Base-by-base conservation (phyloP, 116 monocot genomes). In the Zostera marina region DNA sequence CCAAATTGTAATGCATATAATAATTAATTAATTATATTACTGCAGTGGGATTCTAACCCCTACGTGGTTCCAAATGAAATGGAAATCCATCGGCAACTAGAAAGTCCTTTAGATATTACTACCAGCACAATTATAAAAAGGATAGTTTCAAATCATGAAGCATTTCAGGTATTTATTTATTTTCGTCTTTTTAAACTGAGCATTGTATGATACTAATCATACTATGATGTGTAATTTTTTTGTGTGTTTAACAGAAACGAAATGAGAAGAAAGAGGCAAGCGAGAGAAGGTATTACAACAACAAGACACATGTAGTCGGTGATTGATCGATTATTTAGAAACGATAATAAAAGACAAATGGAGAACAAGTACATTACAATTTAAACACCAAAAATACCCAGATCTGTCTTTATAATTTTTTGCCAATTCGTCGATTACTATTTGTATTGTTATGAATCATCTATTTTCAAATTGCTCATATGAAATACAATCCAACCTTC, bases 201-300 rank as follows among this genome's bases (percentile, higher is more conserved):
- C 48, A 49, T 4, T 0, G 32, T 32, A 32, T 15, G n/a, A n/a
- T n/a, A n/a, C n/a, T n/a, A n/a, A n/a, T n/a, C n/a, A 21, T 0
- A 9, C 9, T 17, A 10, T 49, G 13, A 32, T 5, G 0, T 32
- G 32, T 32, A 32, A 12, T 11, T 9, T 62, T 1, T 65, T 19
- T 26, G 15, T 13, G 15, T 13, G 21, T 16, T 44, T 56, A 54
- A 12, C 77, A 91, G 91, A 91, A 91, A 76, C 63, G 91, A 52
- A 91, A 91, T 75, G 86, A 85, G 63, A 86, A 77, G 82, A 91
- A 91, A 68, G 91, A 85, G 81, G 78, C 74, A 44, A 91, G 77
- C 54, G 91, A 91, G 63, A 85, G 59, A 74, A 82, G 55, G 57
- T 91, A 91, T 17, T 91, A 91, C 22, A 77, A 85, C 56, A 65